Evolutionary conservation across 2,329 filamentous ascomycete genomes (phyloP).

Genomic region (Lasiodiplodia sp.): DNA sequence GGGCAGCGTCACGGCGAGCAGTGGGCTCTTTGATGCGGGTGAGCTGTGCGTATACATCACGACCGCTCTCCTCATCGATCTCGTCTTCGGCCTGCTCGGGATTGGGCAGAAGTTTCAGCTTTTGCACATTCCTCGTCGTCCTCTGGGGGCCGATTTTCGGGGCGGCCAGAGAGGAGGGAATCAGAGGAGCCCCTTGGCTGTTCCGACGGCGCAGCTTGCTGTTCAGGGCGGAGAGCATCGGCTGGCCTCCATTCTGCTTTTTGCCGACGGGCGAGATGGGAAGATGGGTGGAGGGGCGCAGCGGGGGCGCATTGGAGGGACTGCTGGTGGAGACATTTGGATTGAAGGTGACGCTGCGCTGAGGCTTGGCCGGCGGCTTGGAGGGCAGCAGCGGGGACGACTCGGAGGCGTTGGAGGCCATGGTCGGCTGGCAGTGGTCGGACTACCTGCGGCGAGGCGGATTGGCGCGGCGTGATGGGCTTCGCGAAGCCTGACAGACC

Average conservation of each 20-base stretch:
- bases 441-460: constrained; percentile 10
- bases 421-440: neutral
- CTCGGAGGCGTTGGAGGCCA: constrained; percentile 36
- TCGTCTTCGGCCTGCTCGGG: constrained; percentile 81
- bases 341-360: constrained; percentile 79
- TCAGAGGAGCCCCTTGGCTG: constrained; percentile 72
- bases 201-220: constrained; percentile 87
- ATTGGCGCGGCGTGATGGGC: constrained; percentile 1
- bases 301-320: constrained; percentile 45
- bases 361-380: constrained; percentile 46
- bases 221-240: constrained; percentile 76
- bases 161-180: constrained; percentile 49
- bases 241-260: constrained; percentile 41
- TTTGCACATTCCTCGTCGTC: constrained; percentile 94
- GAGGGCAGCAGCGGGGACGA: constrained; percentile 48
- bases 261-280: constrained; percentile 41
- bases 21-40: constrained; percentile 97
- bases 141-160: constrained; percentile 91
- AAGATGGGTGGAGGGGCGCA: constrained; percentile 41
- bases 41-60: constrained; percentile 97
- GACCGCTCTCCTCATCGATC: constrained; percentile 84
- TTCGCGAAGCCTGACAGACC: constrained; percentile 8
- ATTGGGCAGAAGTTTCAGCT: constrained; percentile 94
- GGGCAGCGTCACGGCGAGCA: constrained; percentile 87
- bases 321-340: constrained; percentile 61